phyloP scores from a whole-genome alignment of 345 rosid species.

The Psidium friedrichsthalianum region DNA sequence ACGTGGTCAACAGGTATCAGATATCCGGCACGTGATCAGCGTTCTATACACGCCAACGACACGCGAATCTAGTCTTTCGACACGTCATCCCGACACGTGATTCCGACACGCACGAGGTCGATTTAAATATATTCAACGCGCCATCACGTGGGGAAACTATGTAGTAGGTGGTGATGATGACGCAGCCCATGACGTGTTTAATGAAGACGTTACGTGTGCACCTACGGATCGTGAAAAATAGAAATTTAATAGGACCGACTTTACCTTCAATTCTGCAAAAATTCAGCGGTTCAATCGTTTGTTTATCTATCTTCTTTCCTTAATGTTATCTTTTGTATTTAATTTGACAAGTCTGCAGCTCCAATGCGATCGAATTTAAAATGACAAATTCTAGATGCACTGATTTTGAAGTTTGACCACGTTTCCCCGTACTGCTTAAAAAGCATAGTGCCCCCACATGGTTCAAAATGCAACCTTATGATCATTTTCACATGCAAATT shows the following conservation, averaged over 20 bases:
- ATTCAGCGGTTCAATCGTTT: background rate
- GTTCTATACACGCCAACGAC: no score
- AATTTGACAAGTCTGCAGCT: background rate
- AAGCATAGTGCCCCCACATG: background rate
- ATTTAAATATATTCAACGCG: no score
- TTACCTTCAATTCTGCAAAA: background rate
- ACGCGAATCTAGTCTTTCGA: no score
- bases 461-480: background rate
- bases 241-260: background rate
- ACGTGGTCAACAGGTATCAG: no score
- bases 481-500: background rate
- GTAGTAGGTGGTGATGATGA: background rate
- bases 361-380: background rate
- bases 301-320: background rate
- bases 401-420: background rate
- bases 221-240: background rate
- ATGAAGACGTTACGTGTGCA: background rate
- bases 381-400: background rate
- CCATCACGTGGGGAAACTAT: background rate
- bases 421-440: background rate
- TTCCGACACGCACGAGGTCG: no score
- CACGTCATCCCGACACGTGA: no score
- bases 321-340: background rate
- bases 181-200: background rate
- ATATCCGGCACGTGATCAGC: no score